Evolutionary conservation across 1,284 basidiomycete genomes (phyloP).

Genomic region (Fomitopsis pinicola): DNA sequence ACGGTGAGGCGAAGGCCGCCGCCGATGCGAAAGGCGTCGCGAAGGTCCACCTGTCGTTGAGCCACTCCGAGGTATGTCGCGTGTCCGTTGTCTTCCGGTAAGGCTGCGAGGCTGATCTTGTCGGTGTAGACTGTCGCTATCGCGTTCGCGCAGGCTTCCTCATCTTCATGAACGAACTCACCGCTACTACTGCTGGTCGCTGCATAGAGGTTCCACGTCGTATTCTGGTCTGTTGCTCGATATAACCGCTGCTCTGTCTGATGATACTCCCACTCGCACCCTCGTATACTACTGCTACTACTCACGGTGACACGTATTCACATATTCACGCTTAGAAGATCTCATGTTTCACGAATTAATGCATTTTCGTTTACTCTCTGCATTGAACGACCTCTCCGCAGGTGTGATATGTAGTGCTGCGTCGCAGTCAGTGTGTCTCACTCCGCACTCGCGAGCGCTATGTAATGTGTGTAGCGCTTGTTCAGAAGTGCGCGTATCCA

Average conservation of each 20-base stretch:
- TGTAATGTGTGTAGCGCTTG: too few relatives aligned
- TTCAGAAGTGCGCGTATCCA: too few relatives aligned
- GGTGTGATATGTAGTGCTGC: too few relatives aligned
- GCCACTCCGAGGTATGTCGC: constrained; percentile 79
- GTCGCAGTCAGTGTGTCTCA: too few relatives aligned
- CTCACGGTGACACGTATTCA: background rate
- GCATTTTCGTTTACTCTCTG: background rate
- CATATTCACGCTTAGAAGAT: background rate
- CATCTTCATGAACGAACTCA: constrained; percentile 26
- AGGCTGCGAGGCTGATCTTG: constrained; percentile 13
- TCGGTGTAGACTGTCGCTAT: constrained; percentile 65
- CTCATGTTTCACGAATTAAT: background rate
- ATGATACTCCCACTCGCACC: background rate
- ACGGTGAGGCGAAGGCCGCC: constrained; percentile 78
- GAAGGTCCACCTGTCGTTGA: constrained; percentile 81
- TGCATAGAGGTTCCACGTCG: background rate
- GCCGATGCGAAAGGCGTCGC: constrained; percentile 75
- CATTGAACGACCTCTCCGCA: too few relatives aligned
- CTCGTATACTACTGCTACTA: background rate
- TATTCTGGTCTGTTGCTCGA: constrained; percentile 1
- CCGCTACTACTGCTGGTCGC: constrained; percentile 1
- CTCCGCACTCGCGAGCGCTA: too few relatives aligned
- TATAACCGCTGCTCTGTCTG: background rate
- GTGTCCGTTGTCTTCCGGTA: background rate
- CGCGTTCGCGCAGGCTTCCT: constrained; percentile 72